Evolutionary conservation across 2,329 filamentous ascomycete species (phyloP).

Genomic region (Dothiorella sarmentorum): DNA sequence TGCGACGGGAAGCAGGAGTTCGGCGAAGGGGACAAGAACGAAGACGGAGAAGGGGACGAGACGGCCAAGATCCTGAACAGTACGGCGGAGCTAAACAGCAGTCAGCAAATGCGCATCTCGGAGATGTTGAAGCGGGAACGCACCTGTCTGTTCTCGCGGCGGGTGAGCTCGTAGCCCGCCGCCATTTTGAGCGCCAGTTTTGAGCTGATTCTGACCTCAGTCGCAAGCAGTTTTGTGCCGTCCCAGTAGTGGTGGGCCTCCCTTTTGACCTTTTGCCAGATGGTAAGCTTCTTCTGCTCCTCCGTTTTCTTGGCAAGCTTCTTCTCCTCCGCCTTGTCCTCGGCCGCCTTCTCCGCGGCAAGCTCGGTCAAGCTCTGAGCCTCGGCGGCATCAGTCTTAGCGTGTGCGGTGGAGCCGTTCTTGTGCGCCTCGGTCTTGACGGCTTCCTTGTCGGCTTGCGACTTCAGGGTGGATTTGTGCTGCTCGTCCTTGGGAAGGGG

Average conservation of each 20-base stretch:
- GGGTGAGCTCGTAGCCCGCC: slow-evolving; percentile 91
- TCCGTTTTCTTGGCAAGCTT: slow-evolving; percentile 62
- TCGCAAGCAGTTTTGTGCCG: slow-evolving; percentile 88
- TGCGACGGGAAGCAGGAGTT: slow-evolving; percentile 85
- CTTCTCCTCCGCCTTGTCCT: slow-evolving; percentile 49
- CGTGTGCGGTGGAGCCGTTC: slow-evolving; percentile 40
- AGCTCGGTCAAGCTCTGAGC: slow-evolving; percentile 58
- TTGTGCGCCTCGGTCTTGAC: slow-evolving; percentile 29
- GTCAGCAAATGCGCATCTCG: neutral
- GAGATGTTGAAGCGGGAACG: slow-evolving; percentile 2
- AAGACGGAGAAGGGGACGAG: slow-evolving; percentile 96
- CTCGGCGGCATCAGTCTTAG: slow-evolving; percentile 48
- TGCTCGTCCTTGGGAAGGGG: slow-evolving; percentile 60
- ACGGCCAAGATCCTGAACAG: slow-evolving; percentile 87
- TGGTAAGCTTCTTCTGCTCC: slow-evolving; percentile 78
- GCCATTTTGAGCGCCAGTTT: slow-evolving; percentile 95
- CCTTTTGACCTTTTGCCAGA: slow-evolving; percentile 92
- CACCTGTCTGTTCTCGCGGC: slow-evolving; percentile 84
- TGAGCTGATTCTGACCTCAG: slow-evolving; percentile 90
- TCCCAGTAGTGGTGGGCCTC: slow-evolving; percentile 96
- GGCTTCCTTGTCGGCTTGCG: slow-evolving; percentile 25
- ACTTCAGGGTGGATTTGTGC: slow-evolving; percentile 25
- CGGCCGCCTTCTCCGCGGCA: slow-evolving; percentile 56
- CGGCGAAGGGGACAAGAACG: slow-evolving; percentile 92
- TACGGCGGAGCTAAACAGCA: slow-evolving; percentile 66